These are phyloP conservation scores for Hypoxylon lenormandii DNA, from an alignment of 495 filamentous ascomycete genomes.

Conservation along the genomic window DNA sequence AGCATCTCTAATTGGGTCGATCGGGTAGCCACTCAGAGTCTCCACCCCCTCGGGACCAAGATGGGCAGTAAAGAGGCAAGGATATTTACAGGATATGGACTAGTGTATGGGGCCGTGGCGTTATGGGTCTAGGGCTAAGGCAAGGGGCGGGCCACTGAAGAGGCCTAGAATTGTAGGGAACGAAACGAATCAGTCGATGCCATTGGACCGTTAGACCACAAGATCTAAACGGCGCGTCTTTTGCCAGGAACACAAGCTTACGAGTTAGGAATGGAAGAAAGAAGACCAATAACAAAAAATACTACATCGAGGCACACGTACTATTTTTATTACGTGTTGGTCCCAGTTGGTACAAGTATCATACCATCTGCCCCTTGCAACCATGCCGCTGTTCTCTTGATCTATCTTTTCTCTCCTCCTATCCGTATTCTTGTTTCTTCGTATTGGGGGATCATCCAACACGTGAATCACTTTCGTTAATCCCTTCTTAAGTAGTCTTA, in stretches of 20 bases:
- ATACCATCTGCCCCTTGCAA: slow-evolving; percentile 35
- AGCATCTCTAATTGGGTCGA: slow-evolving; percentile 34
- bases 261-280: slow-evolving; percentile 17
- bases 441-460: slow-evolving; percentile 25
- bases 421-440: slow-evolving; percentile 33
- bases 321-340: slow-evolving; percentile 43
- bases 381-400: slow-evolving; percentile 11
- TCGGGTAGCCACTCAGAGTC: slow-evolving; percentile 22
- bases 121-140: no score
- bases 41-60: slow-evolving; percentile 41
- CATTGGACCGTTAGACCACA: slow-evolving; percentile 13
- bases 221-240: slow-evolving; percentile 23
- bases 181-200: neutral
- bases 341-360: slow-evolving; percentile 45
- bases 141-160: slow-evolving; percentile 1
- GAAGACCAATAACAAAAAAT: slow-evolving; percentile 20
- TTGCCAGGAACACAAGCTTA: slow-evolving; percentile 28
- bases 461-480: slow-evolving; percentile 40
- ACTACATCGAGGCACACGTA: slow-evolving; percentile 8
- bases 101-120: slow-evolving; percentile 35
- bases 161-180: slow-evolving; percentile 12
- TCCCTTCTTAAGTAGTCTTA: slow-evolving; percentile 31
- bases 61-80: no score
- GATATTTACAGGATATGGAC: slow-evolving; percentile 15
- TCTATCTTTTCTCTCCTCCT: slow-evolving; percentile 19